Percentiles rank a stretch among this genome's conserved stretches.
Conservation (phyloP, 768 basidiomycete species). For the Russula brevipes region DNA sequence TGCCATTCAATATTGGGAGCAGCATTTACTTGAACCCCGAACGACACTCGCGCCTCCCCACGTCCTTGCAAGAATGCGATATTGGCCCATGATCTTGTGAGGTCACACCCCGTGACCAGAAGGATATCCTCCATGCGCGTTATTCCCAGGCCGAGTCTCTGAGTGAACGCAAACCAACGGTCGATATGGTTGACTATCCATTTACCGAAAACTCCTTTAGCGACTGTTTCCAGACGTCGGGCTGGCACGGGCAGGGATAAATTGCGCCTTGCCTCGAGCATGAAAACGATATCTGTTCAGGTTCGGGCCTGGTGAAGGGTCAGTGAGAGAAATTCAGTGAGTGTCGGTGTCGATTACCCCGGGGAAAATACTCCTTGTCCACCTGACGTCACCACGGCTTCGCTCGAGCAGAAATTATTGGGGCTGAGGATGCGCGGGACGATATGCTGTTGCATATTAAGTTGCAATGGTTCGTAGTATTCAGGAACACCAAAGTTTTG, state of each 20-base stretch:
- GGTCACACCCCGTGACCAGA: conserved; percentile 4
- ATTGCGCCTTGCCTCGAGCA: not conserved
- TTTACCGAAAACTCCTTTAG: not conserved
- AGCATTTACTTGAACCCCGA: not conserved
- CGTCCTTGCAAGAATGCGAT: not conserved
- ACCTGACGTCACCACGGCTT: not conserved
- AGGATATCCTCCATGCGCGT: conserved; percentile 1
- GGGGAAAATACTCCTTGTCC: not conserved
- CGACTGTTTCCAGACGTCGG: not conserved
- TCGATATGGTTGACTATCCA: not conserved
- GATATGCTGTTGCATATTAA: not conserved
- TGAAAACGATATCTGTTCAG: not conserved
- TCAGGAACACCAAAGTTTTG: conserved; percentile 2
- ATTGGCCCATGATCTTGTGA: not conserved
- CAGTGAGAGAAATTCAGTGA: not conserved
- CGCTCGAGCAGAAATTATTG: not conserved
- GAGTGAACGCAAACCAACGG: conserved; percentile 2
- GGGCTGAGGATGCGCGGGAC: not conserved
- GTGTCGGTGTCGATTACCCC: not conserved
- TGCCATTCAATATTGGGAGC: not conserved
- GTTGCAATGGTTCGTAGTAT: not conserved
- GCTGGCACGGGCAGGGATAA: not conserved
- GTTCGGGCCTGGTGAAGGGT: not conserved
- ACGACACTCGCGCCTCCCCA: not conserved
- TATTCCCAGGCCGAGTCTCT: not conserved